Evolutionary conservation across 345 rosid species (phyloP), one percentile per base, ranked within the genome.

Genomic region (Draba incana): DNA sequence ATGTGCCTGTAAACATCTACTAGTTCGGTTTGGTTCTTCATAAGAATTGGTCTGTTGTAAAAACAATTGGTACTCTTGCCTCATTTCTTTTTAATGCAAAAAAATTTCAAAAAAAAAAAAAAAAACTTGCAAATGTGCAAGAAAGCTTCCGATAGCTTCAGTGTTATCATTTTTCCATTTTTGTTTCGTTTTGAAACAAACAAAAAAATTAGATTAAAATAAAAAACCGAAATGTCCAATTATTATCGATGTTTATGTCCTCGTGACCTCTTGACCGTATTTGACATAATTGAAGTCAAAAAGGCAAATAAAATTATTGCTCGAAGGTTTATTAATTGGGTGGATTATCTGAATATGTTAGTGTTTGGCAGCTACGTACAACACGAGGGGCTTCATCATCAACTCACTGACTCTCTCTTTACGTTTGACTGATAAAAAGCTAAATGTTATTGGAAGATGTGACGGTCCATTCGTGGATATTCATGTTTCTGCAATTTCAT

Each of bases 391-490:
- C 61, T 49, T 65, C 71, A 73, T 73, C 62, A 66, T 72, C 66
- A 72, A 31, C 66, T 72, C 55, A 57, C 47, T 66, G 66, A 62
- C 74, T 67, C 52, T 61, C 48, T 67, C 52, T 61, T 42, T 46
- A 54, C 13, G 58, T 66, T 75, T 75, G 78, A 68, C 74, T 49
- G 10, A 37, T 59, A 66, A 60, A 66, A 60, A 16, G 45, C 52
- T 15, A 53, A 42, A 27, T 44, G 43, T 55, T 75, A 68, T 47
- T 62, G 69, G 78, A 55, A 75, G 53, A 68, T 62, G 74, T 30
- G 45, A 47, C 58, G 64, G 69, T 62, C 73, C 73, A 67, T 54
- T 68, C 59, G 78, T 75, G 74, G 78, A 74, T 68, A 60, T 67
- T 49, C 47, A 68, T 75, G 73, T 73, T 45, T 67, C 64, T 59